Evolutionary conservation across 441 rosid genomes (phyloP).

Genomic region (Arabidopsis lyrata): DNA sequence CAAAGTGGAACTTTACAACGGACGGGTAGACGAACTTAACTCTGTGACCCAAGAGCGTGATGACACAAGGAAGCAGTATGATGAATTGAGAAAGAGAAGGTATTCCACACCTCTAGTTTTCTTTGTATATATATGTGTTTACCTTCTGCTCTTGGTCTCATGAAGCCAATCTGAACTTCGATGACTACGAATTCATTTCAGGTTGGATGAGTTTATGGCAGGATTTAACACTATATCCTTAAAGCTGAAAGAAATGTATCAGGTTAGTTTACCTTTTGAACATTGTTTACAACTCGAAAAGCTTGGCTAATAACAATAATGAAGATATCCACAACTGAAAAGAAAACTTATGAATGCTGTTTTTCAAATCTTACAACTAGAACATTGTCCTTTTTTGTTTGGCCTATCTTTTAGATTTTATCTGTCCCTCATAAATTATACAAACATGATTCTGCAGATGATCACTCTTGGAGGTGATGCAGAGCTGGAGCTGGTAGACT

Average conservation of each 20-base stretch:
- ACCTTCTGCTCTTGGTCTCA: constrained; percentile 21
- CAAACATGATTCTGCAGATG: constrained; percentile 60
- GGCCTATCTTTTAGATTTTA: constrained; percentile 12
- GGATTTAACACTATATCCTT: constrained; percentile 92
- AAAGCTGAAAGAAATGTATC: constrained; percentile 99
- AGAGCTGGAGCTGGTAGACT: constrained; percentile 97
- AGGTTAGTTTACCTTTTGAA: constrained; percentile 57
- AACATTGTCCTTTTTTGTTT: neutral
- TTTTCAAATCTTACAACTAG: constrained; percentile 11
- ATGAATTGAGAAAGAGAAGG: constrained; percentile 94
- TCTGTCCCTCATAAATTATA: neutral
- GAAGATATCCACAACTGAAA: constrained; percentile 1
- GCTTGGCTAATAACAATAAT: constrained; percentile 11
- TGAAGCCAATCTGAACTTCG: constrained; percentile 37
- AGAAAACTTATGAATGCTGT: constrained; percentile 5
- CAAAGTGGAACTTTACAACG: constrained; percentile 78
- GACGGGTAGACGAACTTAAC: constrained; percentile 86
- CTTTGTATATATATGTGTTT: constrained; percentile 3
- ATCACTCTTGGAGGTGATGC: constrained; percentile 99
- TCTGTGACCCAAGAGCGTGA: constrained; percentile 82
- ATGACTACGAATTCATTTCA: constrained; percentile 44
- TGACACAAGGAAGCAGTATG: constrained; percentile 83
- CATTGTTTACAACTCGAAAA: constrained; percentile 18
- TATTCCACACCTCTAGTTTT: constrained; percentile 29
- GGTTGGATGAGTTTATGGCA: constrained; percentile 99